Evolutionary conservation across 1,284 basidiomycete genomes (phyloP), one percentile per base, ranked within the genome.

Genomic region (Fomitopsis pinicola): DNA sequence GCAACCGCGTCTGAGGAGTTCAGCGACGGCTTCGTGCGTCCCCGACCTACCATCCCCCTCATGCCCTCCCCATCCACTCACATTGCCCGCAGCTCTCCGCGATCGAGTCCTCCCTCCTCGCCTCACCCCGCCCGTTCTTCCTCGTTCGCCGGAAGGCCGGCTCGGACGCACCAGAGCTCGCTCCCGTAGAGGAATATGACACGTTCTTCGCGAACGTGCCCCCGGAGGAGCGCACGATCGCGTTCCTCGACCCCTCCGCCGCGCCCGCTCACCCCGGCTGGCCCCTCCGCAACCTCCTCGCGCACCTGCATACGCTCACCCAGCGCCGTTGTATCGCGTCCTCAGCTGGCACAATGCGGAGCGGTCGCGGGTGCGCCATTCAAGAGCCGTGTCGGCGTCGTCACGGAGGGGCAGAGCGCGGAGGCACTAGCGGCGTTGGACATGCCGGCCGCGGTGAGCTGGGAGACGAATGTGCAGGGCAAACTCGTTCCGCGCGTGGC

Each of bases 261-360:
- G 79, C 85, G 42, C 78, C 86, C 0, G 73, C 83, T 1, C 89
- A 91, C 63, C 94, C 95, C 0, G 97, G 97, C 19, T 99, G 97
- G 97, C 93, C 94, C 0, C 80, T 98, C 6, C 89, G 97, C 45
- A 99, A 98, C 70, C 81, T 97, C 45, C 87, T 99, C 14, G 86
- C 91, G 33, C 95, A 90, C 75, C 84, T 98, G 17, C 80, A 82
- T 28, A 77, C 80, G 7, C 75, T 82, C 80, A 89, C 66, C 81
- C 81, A 0, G 61, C 82, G 0, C 70, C 79, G 0, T 75, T 76
- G 0, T 61, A 96, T n/a, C 82, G 82, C 14, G 78, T 95, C 5
- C 78, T 95, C 22, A 88, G 91, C 66, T 92, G 94, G 83, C 81
- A 92, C 30, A 87, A 91, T 63, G 61, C 74, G 14, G 87, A 91